Percentiles rank a stretch among this genome's conserved stretches.
These are phyloP conservation scores for Byssoonygena ceratinophila DNA, from an alignment of 2,329 filamentous ascomycete species.

Conservation along the genomic window DNA sequence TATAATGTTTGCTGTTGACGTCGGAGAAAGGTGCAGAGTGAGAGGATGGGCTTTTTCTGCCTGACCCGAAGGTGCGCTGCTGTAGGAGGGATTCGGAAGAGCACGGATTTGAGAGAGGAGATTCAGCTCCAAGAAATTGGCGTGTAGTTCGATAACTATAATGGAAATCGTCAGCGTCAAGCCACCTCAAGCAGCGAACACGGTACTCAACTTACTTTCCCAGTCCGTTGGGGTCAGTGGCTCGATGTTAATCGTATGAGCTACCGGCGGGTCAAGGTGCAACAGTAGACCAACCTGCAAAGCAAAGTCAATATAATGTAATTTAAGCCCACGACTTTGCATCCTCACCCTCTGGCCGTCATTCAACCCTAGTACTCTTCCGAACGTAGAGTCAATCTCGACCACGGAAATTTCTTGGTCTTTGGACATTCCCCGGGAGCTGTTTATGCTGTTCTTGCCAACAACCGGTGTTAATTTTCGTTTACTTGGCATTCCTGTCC, in stretches of 20 bases:
- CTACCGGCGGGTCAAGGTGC: constrained; percentile 80
- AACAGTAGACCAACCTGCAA: constrained; percentile 51
- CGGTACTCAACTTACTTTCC: constrained; percentile 53
- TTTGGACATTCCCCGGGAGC: constrained; percentile 47
- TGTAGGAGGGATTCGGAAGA: constrained; percentile 70
- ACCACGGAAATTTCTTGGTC: constrained; percentile 69
- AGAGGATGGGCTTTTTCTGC: constrained; percentile 60
- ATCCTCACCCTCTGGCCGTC: constrained; percentile 68
- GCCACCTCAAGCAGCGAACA: constrained; percentile 1
- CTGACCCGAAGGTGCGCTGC: constrained; percentile 37
- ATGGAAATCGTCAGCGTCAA: constrained; percentile 13
- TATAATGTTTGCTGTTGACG: constrained; percentile 84
- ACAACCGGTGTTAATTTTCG: constrained; percentile 64
- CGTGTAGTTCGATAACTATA: constrained; percentile 81
- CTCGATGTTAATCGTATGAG: constrained; percentile 93
- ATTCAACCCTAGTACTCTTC: constrained; percentile 60
- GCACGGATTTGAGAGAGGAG: constrained; percentile 86
- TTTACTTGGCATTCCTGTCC: constrained; percentile 97
- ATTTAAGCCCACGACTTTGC: not conserved
- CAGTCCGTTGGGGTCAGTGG: constrained; percentile 90
- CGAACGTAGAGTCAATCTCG: constrained; percentile 81
- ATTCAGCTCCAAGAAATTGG: constrained; percentile 89
- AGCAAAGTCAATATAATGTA: constrained; percentile 20
- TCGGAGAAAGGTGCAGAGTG: constrained; percentile 86
- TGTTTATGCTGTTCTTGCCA: constrained; percentile 59